Evolutionary conservation across 1,284 basidiomycete species (phyloP), one percentile per base, ranked within the genome.

Genomic region (Leccinum glutinopallens): DNA sequence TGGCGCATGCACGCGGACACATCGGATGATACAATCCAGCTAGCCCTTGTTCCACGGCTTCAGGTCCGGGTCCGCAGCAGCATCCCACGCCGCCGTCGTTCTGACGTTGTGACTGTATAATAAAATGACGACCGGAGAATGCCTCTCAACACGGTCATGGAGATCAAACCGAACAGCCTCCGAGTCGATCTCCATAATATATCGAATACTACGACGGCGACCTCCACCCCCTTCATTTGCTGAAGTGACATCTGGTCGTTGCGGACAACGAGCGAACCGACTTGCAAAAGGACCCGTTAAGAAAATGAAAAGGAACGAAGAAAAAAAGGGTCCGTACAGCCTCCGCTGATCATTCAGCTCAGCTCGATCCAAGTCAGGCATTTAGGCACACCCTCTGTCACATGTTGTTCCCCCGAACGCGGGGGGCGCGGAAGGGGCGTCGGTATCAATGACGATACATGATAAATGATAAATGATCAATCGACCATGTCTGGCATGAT

Each of bases 331-430:
- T 25, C 29, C 53, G 53, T 54, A 54, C 53, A 54, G 15, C 53
- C 53, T 29, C 53, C 53, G 53, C 53, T 32, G 53, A 54, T 54
- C 53, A 54, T 29, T 54, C 53, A 49, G n/a, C 46, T 49, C 46
- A 49, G 46, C 46, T 54, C 29, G 25, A 54, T 54, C 25, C 19
- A 22, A 13, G 19, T 22, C 46, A 22, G 19, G 19, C 7, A 22
- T 54, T 54, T 15, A 29, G 25, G 53, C 13, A 54, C 53, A 54
- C 13, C 46, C 19, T 19, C 43, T 22, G 46, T 49, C 3, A 54
- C 7, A 54, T 54, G 2, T 54, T 54, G 8, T 29, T 17, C 25
- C 29, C 53, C 25, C 46, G 4, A 49, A 49, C 46, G 46, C 46
- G 46, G 46, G 46, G 46, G 19, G 46, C 46, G 46, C 46, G 46